Evolutionary conservation across 768 basidiomycete genomes (phyloP).

Genomic region (Lactifluus echinatus): DNA sequence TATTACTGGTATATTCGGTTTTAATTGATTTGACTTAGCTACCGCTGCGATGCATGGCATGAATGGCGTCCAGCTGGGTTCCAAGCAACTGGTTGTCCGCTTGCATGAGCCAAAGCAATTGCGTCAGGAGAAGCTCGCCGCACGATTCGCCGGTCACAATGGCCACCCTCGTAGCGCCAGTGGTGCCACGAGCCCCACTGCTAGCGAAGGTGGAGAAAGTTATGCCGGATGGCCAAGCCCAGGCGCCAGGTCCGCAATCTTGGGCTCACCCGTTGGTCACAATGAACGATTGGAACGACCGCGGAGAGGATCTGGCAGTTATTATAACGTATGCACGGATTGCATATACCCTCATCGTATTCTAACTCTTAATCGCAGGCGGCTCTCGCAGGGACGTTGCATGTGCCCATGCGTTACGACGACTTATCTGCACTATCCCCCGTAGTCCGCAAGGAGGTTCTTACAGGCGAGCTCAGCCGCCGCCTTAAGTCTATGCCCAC

Average conservation of each 20-base stretch:
- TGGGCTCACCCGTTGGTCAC: constrained; percentile 49
- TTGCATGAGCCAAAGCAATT: constrained; percentile 87
- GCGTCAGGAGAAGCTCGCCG: constrained; percentile 82
- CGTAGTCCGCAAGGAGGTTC: constrained; percentile 78
- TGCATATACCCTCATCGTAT: neutral
- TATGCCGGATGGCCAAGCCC: constrained; percentile 70
- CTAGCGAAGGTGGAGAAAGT: constrained; percentile 74
- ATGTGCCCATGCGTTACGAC: constrained; percentile 81
- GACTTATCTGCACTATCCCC: constrained; percentile 75
- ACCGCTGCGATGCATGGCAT: constrained; percentile 65
- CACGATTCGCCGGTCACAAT: constrained; percentile 65
- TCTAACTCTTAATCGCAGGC: constrained; percentile 40
- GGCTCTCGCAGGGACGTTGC: constrained; percentile 70
- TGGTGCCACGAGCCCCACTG: constrained; percentile 79
- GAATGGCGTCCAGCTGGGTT: constrained; percentile 66
- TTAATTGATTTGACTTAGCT: constrained; percentile 35
- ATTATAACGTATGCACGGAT: constrained; percentile 56
- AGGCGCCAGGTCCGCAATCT: constrained; percentile 40
- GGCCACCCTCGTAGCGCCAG: constrained; percentile 74
- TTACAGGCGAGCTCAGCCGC: constrained; percentile 74
- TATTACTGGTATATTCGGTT: constrained; percentile 1
- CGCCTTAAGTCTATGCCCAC: constrained; percentile 52
- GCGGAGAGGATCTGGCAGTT: constrained; percentile 75
- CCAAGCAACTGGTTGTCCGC: constrained; percentile 76
- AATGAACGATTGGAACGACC: constrained; percentile 55